Base-by-base conservation (phyloP, 2,329 filamentous ascomycete species). In the Aspergillus fijiensis region DNA sequence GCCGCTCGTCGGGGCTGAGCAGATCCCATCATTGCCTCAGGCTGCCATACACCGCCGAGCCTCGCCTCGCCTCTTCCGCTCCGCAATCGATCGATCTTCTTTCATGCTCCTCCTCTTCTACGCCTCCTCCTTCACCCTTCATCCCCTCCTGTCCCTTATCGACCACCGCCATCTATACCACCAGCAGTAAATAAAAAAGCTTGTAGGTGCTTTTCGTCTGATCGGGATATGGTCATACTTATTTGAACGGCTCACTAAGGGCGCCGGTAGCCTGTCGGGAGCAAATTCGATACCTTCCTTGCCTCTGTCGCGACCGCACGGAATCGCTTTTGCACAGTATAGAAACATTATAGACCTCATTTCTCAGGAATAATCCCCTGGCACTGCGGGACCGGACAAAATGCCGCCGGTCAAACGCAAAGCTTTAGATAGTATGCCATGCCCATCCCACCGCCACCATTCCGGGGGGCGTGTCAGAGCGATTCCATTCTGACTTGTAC, bases 401-500 rank as follows among this genome's bases (percentile, higher is more conserved):
- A 91, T 92, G 89, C 85, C 39, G 39, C 39, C 89, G 64, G 81
- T 83, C 19, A 92, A 92, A 79, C 84, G 89, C 72, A 91, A 91
- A 79, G 88, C 88, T 62, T 69, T 79, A 66, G 77, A 80, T 56
- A 80, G 80, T 82, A 80, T 75, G 76, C 66, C 66, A 16, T 42
- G 39, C 39, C 35, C 67, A 63, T 50, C 58, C 21, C 60, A 63
- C 69, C 64, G 66, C 31, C 31, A 35, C 31, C 3, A 14, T 9
- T 70, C 55, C 61, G 65, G 29, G 29, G 53, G 21, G 21, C 21
- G 21, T 21, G 21, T 51, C 54, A 53, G 55, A 55, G 54, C 57
- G 59, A 63, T 63, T 51, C 61, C 62, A 68, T 53, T 71, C 76
- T 65, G 76, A 76, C 63, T 67, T 71, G 21, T 50, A 68, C 75